Percentiles rank a stretch among this genome's conserved stretches.
Conservation (phyloP, 2,329 filamentous ascomycete genomes). For the Raffaelea albimanens region DNA sequence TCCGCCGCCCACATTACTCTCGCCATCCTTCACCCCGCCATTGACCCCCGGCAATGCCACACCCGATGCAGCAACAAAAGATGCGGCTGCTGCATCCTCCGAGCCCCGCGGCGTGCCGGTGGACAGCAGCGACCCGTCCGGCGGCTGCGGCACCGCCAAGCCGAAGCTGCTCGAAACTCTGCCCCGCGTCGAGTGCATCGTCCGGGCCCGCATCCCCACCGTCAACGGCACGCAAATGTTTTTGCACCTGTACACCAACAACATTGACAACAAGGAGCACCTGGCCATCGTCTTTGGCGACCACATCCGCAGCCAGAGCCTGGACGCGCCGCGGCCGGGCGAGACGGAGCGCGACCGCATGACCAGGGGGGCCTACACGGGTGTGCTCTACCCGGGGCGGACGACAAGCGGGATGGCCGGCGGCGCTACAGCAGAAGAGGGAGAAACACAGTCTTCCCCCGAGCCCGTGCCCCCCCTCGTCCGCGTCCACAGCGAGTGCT, state of each 20-base stretch:
- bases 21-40: too few relatives aligned
- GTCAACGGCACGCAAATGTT: conserved; percentile 93
- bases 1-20: too few relatives aligned
- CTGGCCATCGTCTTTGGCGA: conserved; percentile 93
- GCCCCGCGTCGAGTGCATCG: conserved; percentile 84
- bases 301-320: conserved; percentile 62
- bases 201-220: conserved; percentile 89
- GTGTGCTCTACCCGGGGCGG: conserved; percentile 76
- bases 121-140: conserved; percentile 47
- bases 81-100: not conserved
- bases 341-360: conserved; percentile 87
- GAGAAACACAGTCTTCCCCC: not conserved
- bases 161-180: conserved; percentile 67
- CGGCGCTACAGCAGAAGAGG: not conserved
- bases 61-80: not conserved
- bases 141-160: conserved; percentile 52
- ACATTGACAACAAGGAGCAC: conserved; percentile 90
- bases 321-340: conserved; percentile 62
- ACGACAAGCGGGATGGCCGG: conserved; percentile 55
- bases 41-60: not conserved
- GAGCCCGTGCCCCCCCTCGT: conserved; percentile 57
- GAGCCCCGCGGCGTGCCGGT: conserved; percentile 46
- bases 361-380: conserved; percentile 88
- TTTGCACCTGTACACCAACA: conserved; percentile 87
- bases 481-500: conserved; percentile 95